Base-by-base conservation (phyloP, 768 basidiomycete genomes). In the Peribolospora baueri region DNA sequence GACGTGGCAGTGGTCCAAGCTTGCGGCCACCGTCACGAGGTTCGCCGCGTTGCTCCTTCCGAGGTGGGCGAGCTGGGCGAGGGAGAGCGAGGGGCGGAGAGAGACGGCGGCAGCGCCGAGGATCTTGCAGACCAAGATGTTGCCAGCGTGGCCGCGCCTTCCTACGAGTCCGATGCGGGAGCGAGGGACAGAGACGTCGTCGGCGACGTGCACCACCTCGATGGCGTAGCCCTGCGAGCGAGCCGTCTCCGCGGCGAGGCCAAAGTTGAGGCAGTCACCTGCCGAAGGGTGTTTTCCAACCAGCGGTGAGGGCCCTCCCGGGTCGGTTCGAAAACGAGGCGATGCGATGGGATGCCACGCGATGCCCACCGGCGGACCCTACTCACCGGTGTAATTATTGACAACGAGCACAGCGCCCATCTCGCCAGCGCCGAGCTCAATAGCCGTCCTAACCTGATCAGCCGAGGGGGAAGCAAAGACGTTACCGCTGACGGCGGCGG, bases 391-490 rank as follows among this genome's bases (percentile, higher is more conserved):
- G 46, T 55, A 56, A 48, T 46, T 43, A 36, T 50, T 55, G 6
- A 52, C 52, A 11, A 56, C 14, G 40, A 48, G 40, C 46, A 53
- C 56, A 54, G 47, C 42, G 2, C 59, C 59, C 13, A 56, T 56
- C 0, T 42, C 49, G 1, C 9, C 3, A 0, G 42, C 39, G 37
- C 57, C 53, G 42, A 46, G 50, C 25, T 86, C 79, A 58, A 93
- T 80, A 4, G 76, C 86, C 37, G 81, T 74, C 51, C 77, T 73
- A 51, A 95, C 81, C 67, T 93, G 90, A 52, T 74, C 74, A 4
- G 85, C 76, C 61, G 80, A 90, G 0, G 90, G 90, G 13, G 82
- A 85, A 3, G 90, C 87, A 64, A 93, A 95, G 45, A 93, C 72
- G 61, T 76, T 82, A 6, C 90, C 90, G 60, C 80, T 84, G 6